Base-by-base conservation (phyloP, 2,329 filamentous ascomycete species). In the Talaromyces marneffei region DNA sequence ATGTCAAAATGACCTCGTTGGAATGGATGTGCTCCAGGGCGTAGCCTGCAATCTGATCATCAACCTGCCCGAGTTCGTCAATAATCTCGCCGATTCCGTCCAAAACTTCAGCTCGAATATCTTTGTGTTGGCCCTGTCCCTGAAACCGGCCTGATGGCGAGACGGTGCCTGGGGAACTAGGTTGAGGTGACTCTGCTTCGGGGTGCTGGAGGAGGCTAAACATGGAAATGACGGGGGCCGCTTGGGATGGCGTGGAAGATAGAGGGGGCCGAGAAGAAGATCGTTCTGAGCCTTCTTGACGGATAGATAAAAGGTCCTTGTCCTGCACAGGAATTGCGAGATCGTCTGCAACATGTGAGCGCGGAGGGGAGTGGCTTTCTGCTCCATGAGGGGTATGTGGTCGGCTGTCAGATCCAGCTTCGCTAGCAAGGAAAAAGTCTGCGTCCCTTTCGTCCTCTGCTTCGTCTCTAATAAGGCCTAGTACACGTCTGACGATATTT, bases 11-110 rank as follows among this genome's bases (percentile, higher is more conserved):
- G 68, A 92, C 89, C 75, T 99, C 93, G 71, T 93, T 92, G 1
- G 91, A 90, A 72, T 96, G 91, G 65, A 99, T 96, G 74, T 97
- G 90, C 53, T 95, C 90, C 65, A 96, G 88, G 2, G 92, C 90
- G 66, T 92, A 89, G 23, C 87, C 86, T 1, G 93, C 90, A 68
- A 99, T 95, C 75, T 96, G 92, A 70, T 96, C 91, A 72, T 97
- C 94, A 7, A 92, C 92, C 71, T 93, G 89, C 66, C 89, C 88
- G 61, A 99, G 87, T 77, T 99, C 94, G 71, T 99, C 94, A 74
- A 96, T 90, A 63, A 99, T 92, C 74, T 99, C 94, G 69, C 91
- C 87, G 69, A 99, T 97, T 44, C 92, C 94, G 68, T 94, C 90
- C 66, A 97, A 87, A 27, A 97, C 89, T 75, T 97, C 94, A 14